A percentile compares a stretch with the other conserved stretches of the same genome.
phyloP scores from a whole-genome alignment of 2,329 filamentous ascomycete species.

The Penicillium sp. region DNA sequence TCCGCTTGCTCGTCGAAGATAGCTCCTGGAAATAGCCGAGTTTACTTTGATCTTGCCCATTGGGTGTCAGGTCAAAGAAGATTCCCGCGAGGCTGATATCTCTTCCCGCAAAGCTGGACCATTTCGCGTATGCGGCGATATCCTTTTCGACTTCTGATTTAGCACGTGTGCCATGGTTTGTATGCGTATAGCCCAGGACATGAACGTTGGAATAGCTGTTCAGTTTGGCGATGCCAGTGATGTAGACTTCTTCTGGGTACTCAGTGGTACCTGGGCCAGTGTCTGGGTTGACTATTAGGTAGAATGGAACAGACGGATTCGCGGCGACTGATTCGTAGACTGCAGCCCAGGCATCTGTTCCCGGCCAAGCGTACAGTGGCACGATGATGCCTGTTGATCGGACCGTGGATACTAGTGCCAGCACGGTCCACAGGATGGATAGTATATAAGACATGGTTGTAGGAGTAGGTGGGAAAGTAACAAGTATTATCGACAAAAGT shows the following conservation, averaged over 20 bases:
- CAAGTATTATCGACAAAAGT: no score
- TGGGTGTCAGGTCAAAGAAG: conserved; percentile 43
- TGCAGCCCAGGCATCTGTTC: conserved; percentile 22
- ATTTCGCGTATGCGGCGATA: conserved; percentile 40
- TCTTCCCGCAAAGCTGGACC: conserved; percentile 26
- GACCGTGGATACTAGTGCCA: conserved; percentile 13
- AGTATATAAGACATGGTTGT: conserved; percentile 9
- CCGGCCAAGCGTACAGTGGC: conserved; percentile 30
- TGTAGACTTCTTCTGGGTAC: conserved; percentile 38
- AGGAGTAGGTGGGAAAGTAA: not conserved
- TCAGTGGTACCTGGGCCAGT: conserved; percentile 35
- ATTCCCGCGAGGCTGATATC: conserved; percentile 39
- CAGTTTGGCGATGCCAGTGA: conserved; percentile 35
- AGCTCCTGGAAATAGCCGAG: conserved; percentile 24
- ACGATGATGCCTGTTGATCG: conserved; percentile 21
- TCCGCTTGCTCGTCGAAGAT: conserved; percentile 16
- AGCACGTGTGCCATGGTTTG: conserved; percentile 33
- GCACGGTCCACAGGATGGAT: conserved; percentile 8
- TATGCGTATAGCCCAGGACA: conserved; percentile 46
- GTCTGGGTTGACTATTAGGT: conserved; percentile 33
- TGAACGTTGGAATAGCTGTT: conserved; percentile 42
- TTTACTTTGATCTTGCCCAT: conserved; percentile 17
- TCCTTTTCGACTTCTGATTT: conserved; percentile 36
- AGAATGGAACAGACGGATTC: conserved; percentile 27
- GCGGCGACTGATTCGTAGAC: conserved; percentile 23